Percentiles rank a stretch among this genome's conserved stretches.
Conservation (phyloP, 2,329 filamentous ascomycete species). For the Botrytis sinoallii region DNA sequence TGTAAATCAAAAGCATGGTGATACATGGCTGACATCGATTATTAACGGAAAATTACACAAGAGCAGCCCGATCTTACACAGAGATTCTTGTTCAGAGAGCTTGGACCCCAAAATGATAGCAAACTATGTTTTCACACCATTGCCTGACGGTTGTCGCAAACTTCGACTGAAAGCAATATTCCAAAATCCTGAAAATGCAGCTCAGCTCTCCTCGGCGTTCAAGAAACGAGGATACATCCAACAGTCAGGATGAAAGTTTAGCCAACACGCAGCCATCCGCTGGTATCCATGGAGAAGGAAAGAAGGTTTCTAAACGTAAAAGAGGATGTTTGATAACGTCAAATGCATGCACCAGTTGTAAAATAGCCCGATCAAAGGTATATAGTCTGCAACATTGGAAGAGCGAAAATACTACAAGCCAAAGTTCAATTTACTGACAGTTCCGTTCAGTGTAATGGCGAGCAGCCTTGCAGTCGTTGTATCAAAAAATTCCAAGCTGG, state of each 20-base stretch:
- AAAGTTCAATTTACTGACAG: neutral
- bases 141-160: neutral
- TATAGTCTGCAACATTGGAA: neutral
- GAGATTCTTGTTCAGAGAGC: neutral
- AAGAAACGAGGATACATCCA: neutral
- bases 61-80: neutral
- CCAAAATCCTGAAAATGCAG: neutral
- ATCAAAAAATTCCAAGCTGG: neutral
- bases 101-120: neutral
- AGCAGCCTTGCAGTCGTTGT: neutral
- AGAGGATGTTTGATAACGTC: neutral
- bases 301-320: neutral
- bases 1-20: no score
- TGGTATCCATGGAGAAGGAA: neutral
- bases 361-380: neutral
- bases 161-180: neutral
- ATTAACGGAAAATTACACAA: neutral
- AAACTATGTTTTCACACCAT: neutral
- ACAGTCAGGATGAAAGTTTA: neutral
- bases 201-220: neutral
- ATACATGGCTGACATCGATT: neutral
- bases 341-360: neutral
- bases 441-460: neutral
- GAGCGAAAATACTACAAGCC: neutral
- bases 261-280: neutral